These are phyloP conservation scores for Dactylellina haptotyla DNA, from an alignment of 2,329 filamentous ascomycete genomes.

Conservation along the genomic window DNA sequence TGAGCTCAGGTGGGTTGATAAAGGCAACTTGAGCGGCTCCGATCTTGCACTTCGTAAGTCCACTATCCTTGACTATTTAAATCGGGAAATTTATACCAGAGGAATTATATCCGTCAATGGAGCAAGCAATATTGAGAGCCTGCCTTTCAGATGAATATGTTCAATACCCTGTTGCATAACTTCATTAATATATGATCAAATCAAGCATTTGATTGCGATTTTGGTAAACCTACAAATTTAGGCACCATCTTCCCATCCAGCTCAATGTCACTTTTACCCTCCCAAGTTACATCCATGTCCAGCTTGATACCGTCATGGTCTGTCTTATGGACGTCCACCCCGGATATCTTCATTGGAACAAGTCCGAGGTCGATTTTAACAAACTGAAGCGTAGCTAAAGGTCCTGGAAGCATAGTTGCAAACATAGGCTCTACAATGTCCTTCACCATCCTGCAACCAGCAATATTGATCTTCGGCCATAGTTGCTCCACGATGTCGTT, in stretches of 20 bases:
- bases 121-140: conserved; percentile 63
- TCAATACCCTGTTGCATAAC: conserved; percentile 67
- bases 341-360: conserved; percentile 62
- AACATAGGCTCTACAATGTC: conserved; percentile 66
- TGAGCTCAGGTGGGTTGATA: conserved; percentile 65
- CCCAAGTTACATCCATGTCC: conserved; percentile 65
- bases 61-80: not conserved
- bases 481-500: conserved; percentile 65
- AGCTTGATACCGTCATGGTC: conserved; percentile 64
- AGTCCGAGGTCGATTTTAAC: conserved; percentile 64
- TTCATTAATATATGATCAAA: conserved; percentile 5
- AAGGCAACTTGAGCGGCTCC: conserved; percentile 66
- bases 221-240: conserved; percentile 60
- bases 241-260: conserved; percentile 64
- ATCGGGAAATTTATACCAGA: conserved; percentile 60
- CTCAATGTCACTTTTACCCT: conserved; percentile 65
- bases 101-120: conserved; percentile 65
- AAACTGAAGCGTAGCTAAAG: conserved; percentile 63
- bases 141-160: conserved; percentile 63
- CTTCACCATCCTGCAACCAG: conserved; percentile 64
- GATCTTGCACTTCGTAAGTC: conserved; percentile 60
- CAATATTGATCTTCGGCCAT: conserved; percentile 66
- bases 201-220: not conserved
- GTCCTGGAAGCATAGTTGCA: conserved; percentile 64
- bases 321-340: conserved; percentile 65